These are phyloP conservation scores for Elaeagnus macrophylla DNA, from an alignment of 306 rosid species.

Conservation along the genomic window DNA sequence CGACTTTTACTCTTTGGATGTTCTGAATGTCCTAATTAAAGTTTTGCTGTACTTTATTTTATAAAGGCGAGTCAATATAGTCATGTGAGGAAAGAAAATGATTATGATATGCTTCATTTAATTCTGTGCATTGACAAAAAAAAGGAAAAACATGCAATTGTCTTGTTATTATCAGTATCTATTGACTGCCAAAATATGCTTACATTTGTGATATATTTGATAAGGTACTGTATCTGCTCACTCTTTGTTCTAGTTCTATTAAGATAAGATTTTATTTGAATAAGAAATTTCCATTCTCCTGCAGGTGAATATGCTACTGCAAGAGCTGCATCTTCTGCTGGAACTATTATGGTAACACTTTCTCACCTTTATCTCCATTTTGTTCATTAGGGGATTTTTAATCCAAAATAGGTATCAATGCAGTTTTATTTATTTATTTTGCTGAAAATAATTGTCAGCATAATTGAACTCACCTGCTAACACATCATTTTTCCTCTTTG, in stretches of 20 bases:
- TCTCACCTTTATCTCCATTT: constrained; percentile 10
- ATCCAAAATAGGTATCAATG: background rate
- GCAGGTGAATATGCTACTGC: constrained; percentile 88
- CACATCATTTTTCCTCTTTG: no score
- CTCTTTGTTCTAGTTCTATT: background rate
- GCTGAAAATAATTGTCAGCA: background rate
- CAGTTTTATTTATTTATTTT: background rate
- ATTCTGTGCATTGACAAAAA: background rate
- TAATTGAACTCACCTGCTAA: background rate
- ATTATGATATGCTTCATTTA: background rate
- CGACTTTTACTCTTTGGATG: background rate
- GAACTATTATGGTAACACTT: constrained; percentile 67
- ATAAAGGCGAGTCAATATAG: background rate
- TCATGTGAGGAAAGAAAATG: no score
- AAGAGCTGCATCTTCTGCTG: constrained; percentile 79
- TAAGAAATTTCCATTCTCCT: constrained; percentile 13
- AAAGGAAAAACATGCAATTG: background rate
- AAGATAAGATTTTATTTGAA: constrained; percentile 4
- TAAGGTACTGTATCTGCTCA: background rate
- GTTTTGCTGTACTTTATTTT: background rate
- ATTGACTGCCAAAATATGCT: background rate
- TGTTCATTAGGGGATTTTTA: constrained; percentile 7
- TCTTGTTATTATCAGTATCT: background rate
- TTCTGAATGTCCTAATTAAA: constrained; percentile 1
- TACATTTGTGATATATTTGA: background rate